Percentiles rank a stretch among this genome's conserved stretches.
phyloP scores from a whole-genome alignment of 768 basidiomycete genomes.

The Rhizopogon vinicolor region DNA sequence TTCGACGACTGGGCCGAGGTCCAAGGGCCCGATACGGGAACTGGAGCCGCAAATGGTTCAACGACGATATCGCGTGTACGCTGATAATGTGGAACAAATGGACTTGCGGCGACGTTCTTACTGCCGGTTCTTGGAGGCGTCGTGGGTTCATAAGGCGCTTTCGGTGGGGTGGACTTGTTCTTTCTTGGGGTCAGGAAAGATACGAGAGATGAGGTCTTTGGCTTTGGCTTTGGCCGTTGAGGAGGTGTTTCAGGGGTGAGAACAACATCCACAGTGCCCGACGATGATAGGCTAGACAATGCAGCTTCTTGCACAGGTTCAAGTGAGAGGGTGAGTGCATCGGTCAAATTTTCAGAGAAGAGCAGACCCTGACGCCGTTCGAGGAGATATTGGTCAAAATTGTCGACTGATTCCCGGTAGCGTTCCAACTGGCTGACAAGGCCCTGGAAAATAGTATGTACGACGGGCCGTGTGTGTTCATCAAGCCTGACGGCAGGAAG shows the following conservation, averaged over 20 bases:
- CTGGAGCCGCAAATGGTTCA: conserved; percentile 61
- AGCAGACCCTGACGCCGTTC: conserved; percentile 87
- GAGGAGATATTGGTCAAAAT: conserved; percentile 80
- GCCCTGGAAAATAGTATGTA: conserved; percentile 77
- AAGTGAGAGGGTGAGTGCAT: conserved; percentile 74
- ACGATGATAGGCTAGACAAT: conserved; percentile 28
- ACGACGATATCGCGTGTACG: conserved; percentile 68
- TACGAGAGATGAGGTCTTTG: conserved; percentile 57
- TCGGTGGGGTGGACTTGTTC: conserved; percentile 39
- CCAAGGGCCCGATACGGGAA: conserved; percentile 62
- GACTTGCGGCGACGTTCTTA: conserved; percentile 56
- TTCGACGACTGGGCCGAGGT: conserved; percentile 44
- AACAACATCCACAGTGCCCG: conserved; percentile 21
- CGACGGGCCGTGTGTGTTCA: conserved; percentile 68
- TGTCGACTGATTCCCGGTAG: conserved; percentile 67
- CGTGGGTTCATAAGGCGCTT: conserved; percentile 33
- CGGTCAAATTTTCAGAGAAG: conserved; percentile 88
- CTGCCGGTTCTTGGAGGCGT: conserved; percentile 39
- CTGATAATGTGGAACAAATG: conserved; percentile 83
- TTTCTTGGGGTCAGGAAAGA: conserved; percentile 81
- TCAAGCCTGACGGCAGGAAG: conserved; percentile 68
- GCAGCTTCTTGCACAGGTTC: conserved; percentile 43
- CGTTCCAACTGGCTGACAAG: conserved; percentile 78
- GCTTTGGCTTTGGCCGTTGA: conserved; percentile 42
- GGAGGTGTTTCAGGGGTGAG: conserved; percentile 26